Conservation (phyloP, 768 basidiomycete species). For the Boletus pseudo-olivaceus region DNA sequence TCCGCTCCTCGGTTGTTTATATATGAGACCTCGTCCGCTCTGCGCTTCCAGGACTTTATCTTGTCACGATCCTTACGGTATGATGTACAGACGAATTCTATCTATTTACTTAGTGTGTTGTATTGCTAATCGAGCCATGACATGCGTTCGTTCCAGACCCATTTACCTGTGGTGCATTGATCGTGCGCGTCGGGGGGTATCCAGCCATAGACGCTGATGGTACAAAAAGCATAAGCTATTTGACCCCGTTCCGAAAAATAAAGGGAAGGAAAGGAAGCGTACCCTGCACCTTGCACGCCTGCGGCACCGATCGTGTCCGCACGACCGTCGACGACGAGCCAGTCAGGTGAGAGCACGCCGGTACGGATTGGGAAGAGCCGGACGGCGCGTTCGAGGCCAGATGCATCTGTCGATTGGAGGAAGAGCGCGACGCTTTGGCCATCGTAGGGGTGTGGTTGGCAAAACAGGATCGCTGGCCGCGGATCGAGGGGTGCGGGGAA, state of each 20-base stretch:
- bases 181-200: not conserved
- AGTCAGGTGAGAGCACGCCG: slow-evolving; percentile 72
- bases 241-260: too few species aligned
- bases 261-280: slow-evolving; percentile 21
- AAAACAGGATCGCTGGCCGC: slow-evolving; percentile 49
- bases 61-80: slow-evolving; percentile 29
- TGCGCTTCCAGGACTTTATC: slow-evolving; percentile 17
- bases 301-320: slow-evolving; percentile 63
- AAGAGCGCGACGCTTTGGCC: slow-evolving; percentile 44
- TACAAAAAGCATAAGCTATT: not conserved
- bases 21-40: slow-evolving; percentile 15
- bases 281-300: slow-evolving; percentile 79
- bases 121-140: slow-evolving; percentile 47
- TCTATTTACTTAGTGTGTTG: slow-evolving; percentile 22
- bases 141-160: slow-evolving; percentile 46
- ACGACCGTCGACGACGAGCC: slow-evolving; percentile 57
- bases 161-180: slow-evolving; percentile 32
- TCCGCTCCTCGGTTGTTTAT: slow-evolving; percentile 16
- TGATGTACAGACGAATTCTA: slow-evolving; percentile 26
- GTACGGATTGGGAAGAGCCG: slow-evolving; percentile 85
- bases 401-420: slow-evolving; percentile 52
- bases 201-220: slow-evolving; percentile 22
- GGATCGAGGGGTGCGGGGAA: not conserved
- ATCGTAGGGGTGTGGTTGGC: slow-evolving; percentile 40
- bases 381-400: slow-evolving; percentile 62